Conservation (phyloP, 805 yeast species). For the Candida dendrica region DNA sequence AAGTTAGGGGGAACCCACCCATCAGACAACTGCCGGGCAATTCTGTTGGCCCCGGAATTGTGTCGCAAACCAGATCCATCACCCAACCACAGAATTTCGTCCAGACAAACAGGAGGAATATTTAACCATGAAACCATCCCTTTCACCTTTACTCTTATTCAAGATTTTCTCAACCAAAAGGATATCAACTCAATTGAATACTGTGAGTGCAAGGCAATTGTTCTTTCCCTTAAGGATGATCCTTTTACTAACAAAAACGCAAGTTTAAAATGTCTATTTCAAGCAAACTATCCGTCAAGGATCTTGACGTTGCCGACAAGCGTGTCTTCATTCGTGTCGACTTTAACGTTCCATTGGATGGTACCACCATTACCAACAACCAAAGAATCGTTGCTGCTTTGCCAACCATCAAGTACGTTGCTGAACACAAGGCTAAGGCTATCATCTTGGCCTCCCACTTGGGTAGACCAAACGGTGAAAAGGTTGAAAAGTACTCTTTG, state of each 20-base stretch:
- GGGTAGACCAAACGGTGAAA: slow-evolving; percentile 99
- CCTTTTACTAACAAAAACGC: not conserved
- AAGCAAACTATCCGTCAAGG: slow-evolving; percentile 88
- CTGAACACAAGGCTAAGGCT: slow-evolving; percentile 85
- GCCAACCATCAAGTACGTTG: slow-evolving; percentile 94
- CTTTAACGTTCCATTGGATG: slow-evolving; percentile 92
- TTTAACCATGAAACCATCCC: not conserved
- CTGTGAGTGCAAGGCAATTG: too few species aligned
- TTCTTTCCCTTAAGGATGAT: too few species aligned
- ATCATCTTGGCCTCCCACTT: slow-evolving; percentile 93
- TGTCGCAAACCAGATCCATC: not conserved
- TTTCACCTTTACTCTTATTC: too few species aligned
- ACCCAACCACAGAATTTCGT: not conserved
- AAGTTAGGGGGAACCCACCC: not conserved
- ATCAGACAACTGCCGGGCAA: not conserved
- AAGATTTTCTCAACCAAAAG: not conserved
- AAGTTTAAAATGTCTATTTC: slow-evolving; percentile 72
- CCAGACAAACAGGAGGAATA: not conserved
- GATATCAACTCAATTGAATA: not conserved
- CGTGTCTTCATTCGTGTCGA: slow-evolving; percentile 99
- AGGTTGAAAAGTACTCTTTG: slow-evolving; percentile 76
- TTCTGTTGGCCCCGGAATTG: not conserved
- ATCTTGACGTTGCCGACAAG: slow-evolving; percentile 79
- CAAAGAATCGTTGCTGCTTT: slow-evolving; percentile 99
- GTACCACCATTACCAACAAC: slow-evolving; percentile 95